Percentiles rank a stretch among this genome's conserved stretches.
These are phyloP conservation scores for Penicillium sp. DNA, from an alignment of 2,329 filamentous ascomycete species.

Conservation along the genomic window DNA sequence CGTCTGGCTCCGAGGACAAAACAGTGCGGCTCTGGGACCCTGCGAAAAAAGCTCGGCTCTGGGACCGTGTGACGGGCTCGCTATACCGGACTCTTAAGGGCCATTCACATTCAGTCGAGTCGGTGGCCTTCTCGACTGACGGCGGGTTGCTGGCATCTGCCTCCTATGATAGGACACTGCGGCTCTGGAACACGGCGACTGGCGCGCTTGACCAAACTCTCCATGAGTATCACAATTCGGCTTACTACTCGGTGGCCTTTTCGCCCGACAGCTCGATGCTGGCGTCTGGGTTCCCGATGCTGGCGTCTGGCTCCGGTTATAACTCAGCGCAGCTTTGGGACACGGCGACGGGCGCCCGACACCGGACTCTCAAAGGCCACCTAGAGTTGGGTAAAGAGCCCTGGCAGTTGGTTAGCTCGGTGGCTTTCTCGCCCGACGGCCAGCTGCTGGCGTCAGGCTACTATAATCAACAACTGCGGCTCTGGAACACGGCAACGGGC, in stretches of 20 bases:
- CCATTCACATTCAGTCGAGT: background rate
- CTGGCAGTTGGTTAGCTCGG: background rate
- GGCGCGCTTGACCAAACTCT: constrained; percentile 4
- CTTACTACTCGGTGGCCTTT: background rate
- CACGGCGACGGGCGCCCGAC: background rate
- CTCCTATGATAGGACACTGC: background rate
- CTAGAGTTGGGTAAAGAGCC: no score
- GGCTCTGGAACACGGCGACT: background rate
- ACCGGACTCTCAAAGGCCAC: background rate
- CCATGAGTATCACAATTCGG: background rate
- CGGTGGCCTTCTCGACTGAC: background rate
- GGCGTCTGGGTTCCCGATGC: background rate
- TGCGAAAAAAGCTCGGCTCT: constrained; percentile 7
- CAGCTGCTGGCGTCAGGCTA: constrained; percentile 4
- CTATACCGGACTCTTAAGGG: background rate
- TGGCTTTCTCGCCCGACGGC: constrained; percentile 7
- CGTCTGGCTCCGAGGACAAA: constrained; percentile 16
- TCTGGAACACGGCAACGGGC: constrained; percentile 5
- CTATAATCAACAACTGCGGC: background rate
- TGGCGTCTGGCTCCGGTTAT: constrained; percentile 2
- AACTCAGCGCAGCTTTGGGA: constrained; percentile 1
- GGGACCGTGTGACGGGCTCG: background rate
- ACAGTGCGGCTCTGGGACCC: constrained; percentile 17
- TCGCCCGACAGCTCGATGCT: constrained; percentile 4
- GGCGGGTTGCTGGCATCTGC: background rate